Percentiles rank a stretch among this genome's conserved stretches.
Conservation (phyloP, 257 asterid genomes). For the Henckelia pumila region DNA sequence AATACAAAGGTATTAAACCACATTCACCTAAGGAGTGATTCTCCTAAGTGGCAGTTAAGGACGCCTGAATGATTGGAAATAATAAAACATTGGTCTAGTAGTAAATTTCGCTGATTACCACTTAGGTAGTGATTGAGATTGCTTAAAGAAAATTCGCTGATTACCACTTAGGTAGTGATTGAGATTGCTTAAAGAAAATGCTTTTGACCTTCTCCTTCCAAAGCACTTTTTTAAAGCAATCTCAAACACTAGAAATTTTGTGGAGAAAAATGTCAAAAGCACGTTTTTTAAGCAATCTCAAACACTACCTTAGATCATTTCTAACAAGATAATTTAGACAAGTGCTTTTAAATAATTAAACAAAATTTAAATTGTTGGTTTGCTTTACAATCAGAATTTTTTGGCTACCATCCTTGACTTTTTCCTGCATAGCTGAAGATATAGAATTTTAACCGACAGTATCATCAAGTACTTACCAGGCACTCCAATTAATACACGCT, state of each 20-base stretch:
- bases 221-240: no score
- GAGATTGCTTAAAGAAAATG: no score
- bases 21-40: slow-evolving; percentile 3
- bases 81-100: neutral
- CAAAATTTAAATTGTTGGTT: slow-evolving; percentile 11
- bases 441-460: neutral
- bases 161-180: no score
- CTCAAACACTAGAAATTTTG: no score
- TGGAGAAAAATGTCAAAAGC: no score
- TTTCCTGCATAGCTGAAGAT: neutral
- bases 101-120: slow-evolving; percentile 7
- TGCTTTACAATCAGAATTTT: slow-evolving; percentile 1
- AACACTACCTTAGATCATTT: no score
- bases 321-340: neutral
- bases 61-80: slow-evolving; percentile 3
- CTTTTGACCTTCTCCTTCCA: no score
- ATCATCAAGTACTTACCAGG: slow-evolving; percentile 4
- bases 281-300: no score
- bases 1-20: slow-evolving; percentile 6
- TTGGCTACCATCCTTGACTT: slow-evolving; percentile 9
- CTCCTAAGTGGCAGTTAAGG: slow-evolving; percentile 12
- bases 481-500: slow-evolving; percentile 21
- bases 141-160: neutral
- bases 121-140: no score
- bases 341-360: neutral